Evolutionary conservation across 2,329 filamentous ascomycete species (phyloP).

Genomic region (Fulvia fulva): DNA sequence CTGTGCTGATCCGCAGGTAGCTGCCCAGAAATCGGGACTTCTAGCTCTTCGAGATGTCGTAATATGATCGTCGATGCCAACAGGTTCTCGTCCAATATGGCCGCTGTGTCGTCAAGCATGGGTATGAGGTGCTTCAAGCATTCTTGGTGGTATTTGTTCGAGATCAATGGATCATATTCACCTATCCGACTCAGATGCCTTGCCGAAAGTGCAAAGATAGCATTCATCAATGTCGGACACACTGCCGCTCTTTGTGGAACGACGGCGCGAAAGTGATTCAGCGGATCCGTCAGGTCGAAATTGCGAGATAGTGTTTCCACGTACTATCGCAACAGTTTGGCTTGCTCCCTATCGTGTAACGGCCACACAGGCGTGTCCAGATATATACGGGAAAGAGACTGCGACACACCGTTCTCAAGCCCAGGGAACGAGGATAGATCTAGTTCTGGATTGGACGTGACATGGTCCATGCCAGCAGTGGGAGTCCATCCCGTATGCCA

Average conservation of each 20-base stretch:
- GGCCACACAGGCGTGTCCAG: slow-evolving; percentile 31
- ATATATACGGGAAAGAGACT: slow-evolving; percentile 27
- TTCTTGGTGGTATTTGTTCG: slow-evolving; percentile 52
- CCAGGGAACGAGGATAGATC: slow-evolving; percentile 12
- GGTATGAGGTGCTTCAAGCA: slow-evolving; percentile 52
- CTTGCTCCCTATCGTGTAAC: slow-evolving; percentile 27
- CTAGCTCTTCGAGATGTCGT: slow-evolving; percentile 56
- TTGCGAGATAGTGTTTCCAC: slow-evolving; percentile 29
- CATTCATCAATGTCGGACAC: slow-evolving; percentile 53
- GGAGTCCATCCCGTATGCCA: slow-evolving; percentile 26
- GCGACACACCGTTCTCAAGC: slow-evolving; percentile 21
- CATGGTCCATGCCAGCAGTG: slow-evolving; percentile 7
- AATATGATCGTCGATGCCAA: slow-evolving; percentile 56
- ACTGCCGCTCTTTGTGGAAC: slow-evolving; percentile 52
- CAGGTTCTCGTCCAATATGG: slow-evolving; percentile 48
- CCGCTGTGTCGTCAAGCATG: slow-evolving; percentile 40
- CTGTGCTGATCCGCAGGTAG: slow-evolving; percentile 21
- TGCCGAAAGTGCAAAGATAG: slow-evolving; percentile 55
- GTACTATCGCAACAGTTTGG: slow-evolving; percentile 31
- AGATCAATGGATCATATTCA: slow-evolving; percentile 48
- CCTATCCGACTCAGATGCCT: slow-evolving; percentile 51
- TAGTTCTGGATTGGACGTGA: slow-evolving; percentile 8
- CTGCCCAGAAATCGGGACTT: slow-evolving; percentile 33
- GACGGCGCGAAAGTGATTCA: slow-evolving; percentile 50
- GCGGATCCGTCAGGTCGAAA: slow-evolving; percentile 33